Base-by-base conservation (phyloP, 148 eudicot genomes). In the Polygonum aviculare region DNA sequence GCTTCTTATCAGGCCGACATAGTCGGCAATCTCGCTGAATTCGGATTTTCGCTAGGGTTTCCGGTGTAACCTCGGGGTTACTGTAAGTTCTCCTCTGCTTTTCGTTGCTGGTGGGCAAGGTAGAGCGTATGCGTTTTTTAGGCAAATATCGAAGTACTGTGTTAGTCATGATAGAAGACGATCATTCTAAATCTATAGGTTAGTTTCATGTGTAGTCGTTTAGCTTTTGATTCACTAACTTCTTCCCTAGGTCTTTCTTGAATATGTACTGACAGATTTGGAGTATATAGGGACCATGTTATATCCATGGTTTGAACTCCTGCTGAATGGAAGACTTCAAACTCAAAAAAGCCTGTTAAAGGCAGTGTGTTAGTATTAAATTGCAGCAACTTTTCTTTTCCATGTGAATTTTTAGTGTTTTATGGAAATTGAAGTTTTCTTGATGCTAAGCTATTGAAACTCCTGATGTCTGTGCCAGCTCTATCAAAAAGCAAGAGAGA, bases 401-500 rank as follows among this genome's bases (percentile, higher is more conserved):
- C 57, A 51, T 15, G 19, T 14, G 16, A 51, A 51, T 15, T 5
- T 22, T 4, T 60, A 60, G 9, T 26, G 35, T 26, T 26, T 26
- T 21, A 2, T 26, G 38, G 16, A 60, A 60, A 21, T 26, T 62
- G 69, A 62, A 62, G 16, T 57, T 57, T 9, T 57, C 21, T 7
- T 22, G 31, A 1, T 19, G 33, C 63, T 57, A 57, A 57, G 33
- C 31, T 1, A 22, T 22, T 57, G 21, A 12, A 12, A 31, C 45
- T 3, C 8, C 45, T 41, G 45, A 41, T 41, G 45, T 6, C 36
- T 65, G 36, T 65, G 12, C 72, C 78, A 91, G 96, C 82, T 81
- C 60, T 95, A 95, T 81, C 93, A 84, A 79, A 79, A 89, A 84
- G 78, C 88, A 91, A 88, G 97, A 95, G 86, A 81, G 80, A 77